Evolutionary conservation across 148 eudicot species (phyloP).

Genomic region (Cornus florida): DNA sequence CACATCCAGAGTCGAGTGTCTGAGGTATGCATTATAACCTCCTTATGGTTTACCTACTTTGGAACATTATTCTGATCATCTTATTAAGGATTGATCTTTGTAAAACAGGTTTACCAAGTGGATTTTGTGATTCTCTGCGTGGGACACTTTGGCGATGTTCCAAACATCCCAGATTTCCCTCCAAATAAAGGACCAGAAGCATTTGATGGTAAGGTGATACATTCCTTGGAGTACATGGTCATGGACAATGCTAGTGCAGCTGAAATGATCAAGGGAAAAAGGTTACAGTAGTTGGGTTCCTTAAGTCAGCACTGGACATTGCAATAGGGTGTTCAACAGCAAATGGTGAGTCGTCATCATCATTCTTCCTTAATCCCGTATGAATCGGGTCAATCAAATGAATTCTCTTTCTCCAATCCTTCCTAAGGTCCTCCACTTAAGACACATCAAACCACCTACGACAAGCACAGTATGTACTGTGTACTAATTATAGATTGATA

Average conservation of each 20-base stretch:
- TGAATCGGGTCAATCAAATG: no score
- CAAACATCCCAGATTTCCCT: constrained; percentile 68
- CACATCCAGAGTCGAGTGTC: constrained; percentile 24
- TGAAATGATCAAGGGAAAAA: constrained; percentile 45
- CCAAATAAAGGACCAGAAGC: constrained; percentile 48
- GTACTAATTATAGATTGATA: no score
- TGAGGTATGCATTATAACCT: constrained; percentile 30
- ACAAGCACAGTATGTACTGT: no score
- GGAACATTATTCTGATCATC: neutral
- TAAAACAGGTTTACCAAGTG: constrained; percentile 36
- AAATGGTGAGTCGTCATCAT: constrained; percentile 63
- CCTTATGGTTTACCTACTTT: neutral
- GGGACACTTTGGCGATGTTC: constrained; percentile 57
- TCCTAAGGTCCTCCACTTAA: no score
- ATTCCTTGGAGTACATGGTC: constrained; percentile 56
- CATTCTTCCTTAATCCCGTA: no score
- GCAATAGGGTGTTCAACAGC: constrained; percentile 52
- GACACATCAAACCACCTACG: no score
- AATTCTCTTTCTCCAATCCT: no score
- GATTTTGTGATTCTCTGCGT: constrained; percentile 58
- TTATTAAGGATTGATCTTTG: neutral
- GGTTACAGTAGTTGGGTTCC: constrained; percentile 60
- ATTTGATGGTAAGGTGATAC: constrained; percentile 62
- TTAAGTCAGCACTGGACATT: constrained; percentile 68
- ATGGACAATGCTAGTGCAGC: constrained; percentile 40